Percentiles rank a stretch among this genome's conserved stretches.
phyloP scores from a whole-genome alignment of 2,329 filamentous ascomycete genomes.

The Acephala macrosclerotiorum region DNA sequence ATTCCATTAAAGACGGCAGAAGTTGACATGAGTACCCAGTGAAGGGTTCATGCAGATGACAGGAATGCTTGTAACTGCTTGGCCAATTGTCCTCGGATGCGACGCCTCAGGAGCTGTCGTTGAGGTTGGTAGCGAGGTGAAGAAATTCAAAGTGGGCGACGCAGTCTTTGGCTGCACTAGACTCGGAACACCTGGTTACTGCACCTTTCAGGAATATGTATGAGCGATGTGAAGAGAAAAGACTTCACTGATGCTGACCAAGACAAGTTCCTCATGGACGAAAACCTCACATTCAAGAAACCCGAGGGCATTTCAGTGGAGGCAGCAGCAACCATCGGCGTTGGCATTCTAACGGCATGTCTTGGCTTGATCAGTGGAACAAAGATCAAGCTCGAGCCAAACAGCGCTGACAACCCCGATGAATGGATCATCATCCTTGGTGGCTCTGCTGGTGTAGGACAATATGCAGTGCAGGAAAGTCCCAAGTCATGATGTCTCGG shows the following conservation, averaged over 20 bases:
- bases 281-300: slow-evolving; percentile 45
- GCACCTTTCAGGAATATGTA: slow-evolving; percentile 48
- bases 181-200: slow-evolving; percentile 44
- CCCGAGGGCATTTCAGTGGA: slow-evolving; percentile 39
- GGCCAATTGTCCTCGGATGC: slow-evolving; percentile 49
- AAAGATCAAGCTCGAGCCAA: slow-evolving; percentile 33
- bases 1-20: slow-evolving; percentile 23
- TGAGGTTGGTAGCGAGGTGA: slow-evolving; percentile 42
- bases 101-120: slow-evolving; percentile 47
- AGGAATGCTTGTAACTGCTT: slow-evolving; percentile 44
- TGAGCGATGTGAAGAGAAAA: background rate
- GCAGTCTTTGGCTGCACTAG: slow-evolving; percentile 47
- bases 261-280: slow-evolving; percentile 46
- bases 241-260: background rate
- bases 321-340: slow-evolving; percentile 46
- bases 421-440: slow-evolving; percentile 50
- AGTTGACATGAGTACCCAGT: slow-evolving; percentile 18
- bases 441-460: slow-evolving; percentile 46
- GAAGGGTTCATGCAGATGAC: slow-evolving; percentile 46
- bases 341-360: slow-evolving; percentile 46
- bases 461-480: slow-evolving; percentile 44
- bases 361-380: slow-evolving; percentile 45
- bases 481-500: background rate
- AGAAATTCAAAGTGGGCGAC: slow-evolving; percentile 46
- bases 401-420: slow-evolving; percentile 32